These are phyloP conservation scores for Hymenoscyphus fraxineus DNA, from an alignment of 2,329 filamentous ascomycete species.

Conservation along the genomic window DNA sequence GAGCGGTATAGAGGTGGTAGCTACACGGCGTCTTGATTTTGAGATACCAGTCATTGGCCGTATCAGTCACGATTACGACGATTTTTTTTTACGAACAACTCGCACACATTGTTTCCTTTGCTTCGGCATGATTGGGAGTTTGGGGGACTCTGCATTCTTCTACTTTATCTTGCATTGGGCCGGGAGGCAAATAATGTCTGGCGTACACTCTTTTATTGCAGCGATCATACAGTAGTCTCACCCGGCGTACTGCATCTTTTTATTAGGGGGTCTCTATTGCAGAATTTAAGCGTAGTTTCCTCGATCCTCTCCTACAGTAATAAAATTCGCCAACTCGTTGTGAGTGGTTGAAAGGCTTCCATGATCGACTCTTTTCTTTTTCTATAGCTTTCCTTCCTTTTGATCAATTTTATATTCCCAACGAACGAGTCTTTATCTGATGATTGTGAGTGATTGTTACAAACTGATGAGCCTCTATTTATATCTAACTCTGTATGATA, in stretches of 20 bases:
- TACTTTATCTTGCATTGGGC: constrained; percentile 24
- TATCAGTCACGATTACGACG: constrained; percentile 33
- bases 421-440: neutral
- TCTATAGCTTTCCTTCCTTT: neutral
- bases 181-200: constrained; percentile 24
- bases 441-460: neutral
- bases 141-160: constrained; percentile 9
- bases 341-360: neutral
- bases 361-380: neutral
- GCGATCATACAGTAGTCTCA: constrained; percentile 14
- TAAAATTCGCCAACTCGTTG: neutral
- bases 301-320: neutral
- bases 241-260: neutral
- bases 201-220: constrained; percentile 28
- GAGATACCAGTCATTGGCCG: constrained; percentile 20
- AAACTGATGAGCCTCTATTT: neutral
- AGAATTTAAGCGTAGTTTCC: constrained; percentile 1
- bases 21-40: constrained; percentile 28
- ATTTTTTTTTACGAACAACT: constrained; percentile 29
- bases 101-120: constrained; percentile 13
- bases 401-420: neutral
- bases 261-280: neutral
- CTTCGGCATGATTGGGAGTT: constrained; percentile 30
- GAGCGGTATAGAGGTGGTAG: constrained; percentile 22
- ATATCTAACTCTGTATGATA: neutral